These are phyloP conservation scores for Agrocybe chaxingu DNA, from an alignment of 768 basidiomycete species.

Conservation along the genomic window DNA sequence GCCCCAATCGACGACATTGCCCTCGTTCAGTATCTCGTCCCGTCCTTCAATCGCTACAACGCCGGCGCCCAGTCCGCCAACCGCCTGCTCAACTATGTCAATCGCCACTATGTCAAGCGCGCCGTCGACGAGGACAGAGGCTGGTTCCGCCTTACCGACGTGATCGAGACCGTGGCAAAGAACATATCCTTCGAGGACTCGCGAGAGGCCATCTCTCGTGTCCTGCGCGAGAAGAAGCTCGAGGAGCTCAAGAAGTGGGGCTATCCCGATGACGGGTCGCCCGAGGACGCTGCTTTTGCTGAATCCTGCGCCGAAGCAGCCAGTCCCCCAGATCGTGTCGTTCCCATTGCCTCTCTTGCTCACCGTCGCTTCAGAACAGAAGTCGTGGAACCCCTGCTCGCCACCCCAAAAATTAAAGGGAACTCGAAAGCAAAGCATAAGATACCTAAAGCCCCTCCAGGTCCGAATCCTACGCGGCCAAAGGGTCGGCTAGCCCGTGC, in stretches of 20 bases:
- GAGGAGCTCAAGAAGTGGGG: slow-evolving; percentile 76
- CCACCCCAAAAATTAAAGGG: slow-evolving; percentile 63
- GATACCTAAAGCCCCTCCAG: slow-evolving; percentile 36
- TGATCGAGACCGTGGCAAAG: slow-evolving; percentile 58
- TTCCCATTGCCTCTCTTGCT: slow-evolving; percentile 62
- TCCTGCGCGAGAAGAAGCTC: slow-evolving; percentile 53
- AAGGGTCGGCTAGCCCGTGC: slow-evolving; percentile 70
- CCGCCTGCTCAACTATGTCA: slow-evolving; percentile 76
- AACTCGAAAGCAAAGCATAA: slow-evolving; percentile 49
- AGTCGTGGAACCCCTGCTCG: slow-evolving; percentile 65
- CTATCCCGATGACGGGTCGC: slow-evolving; percentile 47
- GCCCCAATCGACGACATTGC: slow-evolving; percentile 63
- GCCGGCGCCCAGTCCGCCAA: slow-evolving; percentile 66
- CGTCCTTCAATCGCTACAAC: slow-evolving; percentile 68
- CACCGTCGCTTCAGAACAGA: slow-evolving; percentile 71
- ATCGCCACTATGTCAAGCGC: slow-evolving; percentile 74
- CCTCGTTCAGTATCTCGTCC: slow-evolving; percentile 68
- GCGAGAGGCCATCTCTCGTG: slow-evolving; percentile 57
- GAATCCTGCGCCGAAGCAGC: slow-evolving; percentile 76
- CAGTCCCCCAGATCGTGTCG: slow-evolving; percentile 62
- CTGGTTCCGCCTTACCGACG: slow-evolving; percentile 68
- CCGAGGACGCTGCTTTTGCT: slow-evolving; percentile 47
- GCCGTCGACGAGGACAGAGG: slow-evolving; percentile 77
- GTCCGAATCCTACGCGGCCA: slow-evolving; percentile 42
- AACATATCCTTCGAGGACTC: slow-evolving; percentile 47